Evolutionary conservation across 768 basidiomycete genomes (phyloP).

Genomic region (Mycena amicta): DNA sequence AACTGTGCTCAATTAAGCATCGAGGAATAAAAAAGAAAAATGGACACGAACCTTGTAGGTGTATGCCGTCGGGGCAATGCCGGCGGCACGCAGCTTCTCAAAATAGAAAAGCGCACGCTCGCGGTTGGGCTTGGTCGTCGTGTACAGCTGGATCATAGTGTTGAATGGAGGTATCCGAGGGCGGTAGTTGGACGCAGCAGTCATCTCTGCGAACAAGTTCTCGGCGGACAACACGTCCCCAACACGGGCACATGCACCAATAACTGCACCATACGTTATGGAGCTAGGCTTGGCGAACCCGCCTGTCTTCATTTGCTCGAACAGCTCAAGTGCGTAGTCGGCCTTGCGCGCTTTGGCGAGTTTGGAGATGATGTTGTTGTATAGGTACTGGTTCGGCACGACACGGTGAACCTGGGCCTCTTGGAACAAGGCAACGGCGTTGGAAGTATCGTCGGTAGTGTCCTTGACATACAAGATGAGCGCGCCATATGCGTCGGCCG

Average conservation of each 20-base stretch:
- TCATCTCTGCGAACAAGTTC: slow-evolving; percentile 86
- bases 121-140: slow-evolving; percentile 86
- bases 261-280: slow-evolving; percentile 94
- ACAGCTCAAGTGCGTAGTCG: slow-evolving; percentile 84
- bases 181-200: slow-evolving; percentile 67
- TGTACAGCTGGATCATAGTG: slow-evolving; percentile 98
- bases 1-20: slow-evolving; percentile 48
- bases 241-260: slow-evolving; percentile 90
- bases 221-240: slow-evolving; percentile 86
- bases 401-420: slow-evolving; percentile 76
- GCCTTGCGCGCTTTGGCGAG: slow-evolving; percentile 93
- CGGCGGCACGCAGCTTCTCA: slow-evolving; percentile 58
- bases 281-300: slow-evolving; percentile 64
- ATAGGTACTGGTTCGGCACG: slow-evolving; percentile 82
- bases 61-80: slow-evolving; percentile 79
- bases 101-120: slow-evolving; percentile 77
- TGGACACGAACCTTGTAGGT: slow-evolving; percentile 80
- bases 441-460: slow-evolving; percentile 92
- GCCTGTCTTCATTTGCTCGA: slow-evolving; percentile 79
- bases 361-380: slow-evolving; percentile 97
- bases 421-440: slow-evolving; percentile 81
- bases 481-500: slow-evolving; percentile 89
- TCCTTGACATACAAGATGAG: slow-evolving; percentile 87
- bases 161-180: slow-evolving; percentile 95
- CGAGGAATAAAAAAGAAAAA: neutral